phyloP scores from a whole-genome alignment of 2,329 filamentous ascomycete genomes.

The Chrysoporthe austroafricana region DNA sequence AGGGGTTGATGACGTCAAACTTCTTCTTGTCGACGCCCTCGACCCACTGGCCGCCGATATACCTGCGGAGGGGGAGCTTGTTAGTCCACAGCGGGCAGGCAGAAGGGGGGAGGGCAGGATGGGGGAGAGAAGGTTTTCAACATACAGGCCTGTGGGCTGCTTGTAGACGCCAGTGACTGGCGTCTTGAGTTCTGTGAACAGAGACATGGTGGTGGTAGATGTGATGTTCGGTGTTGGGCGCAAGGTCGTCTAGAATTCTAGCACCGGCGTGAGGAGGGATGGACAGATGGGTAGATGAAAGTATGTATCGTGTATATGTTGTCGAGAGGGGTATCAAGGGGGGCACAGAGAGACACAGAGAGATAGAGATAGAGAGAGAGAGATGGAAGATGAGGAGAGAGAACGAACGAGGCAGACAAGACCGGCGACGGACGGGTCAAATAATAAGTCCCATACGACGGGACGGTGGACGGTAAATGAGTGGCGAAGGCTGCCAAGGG shows the following conservation, averaged over 20 bases:
- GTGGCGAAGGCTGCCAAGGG: conserved; percentile 22
- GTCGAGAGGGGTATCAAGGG: too few species aligned
- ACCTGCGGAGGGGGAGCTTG: conserved; percentile 50
- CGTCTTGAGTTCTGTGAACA: conserved; percentile 65
- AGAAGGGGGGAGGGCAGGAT: conserved; percentile 19
- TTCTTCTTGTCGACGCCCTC: conserved; percentile 83
- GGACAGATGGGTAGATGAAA: too few species aligned
- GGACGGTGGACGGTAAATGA: not conserved
- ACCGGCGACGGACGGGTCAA: conserved; percentile 1
- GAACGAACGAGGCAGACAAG: not conserved
- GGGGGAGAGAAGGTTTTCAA: conserved; percentile 25
- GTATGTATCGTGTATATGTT: too few species aligned
- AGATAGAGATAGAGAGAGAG: conserved; percentile 7
- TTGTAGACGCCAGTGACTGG: conserved; percentile 63
- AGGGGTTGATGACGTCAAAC: conserved; percentile 90
- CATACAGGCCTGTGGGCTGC: conserved; percentile 67
- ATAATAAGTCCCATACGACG: not conserved
- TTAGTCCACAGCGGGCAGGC: conserved; percentile 31
- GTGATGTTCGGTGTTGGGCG: not conserved
- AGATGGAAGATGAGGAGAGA: not conserved
- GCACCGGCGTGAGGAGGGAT: not conserved
- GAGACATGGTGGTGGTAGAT: conserved; percentile 36
- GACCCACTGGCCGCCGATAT: conserved; percentile 93
- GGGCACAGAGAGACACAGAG: conserved; percentile 12
- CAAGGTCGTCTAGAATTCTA: not conserved